Base-by-base conservation (phyloP, 805 yeast species). In the Teunomyces pallodes region DNA sequence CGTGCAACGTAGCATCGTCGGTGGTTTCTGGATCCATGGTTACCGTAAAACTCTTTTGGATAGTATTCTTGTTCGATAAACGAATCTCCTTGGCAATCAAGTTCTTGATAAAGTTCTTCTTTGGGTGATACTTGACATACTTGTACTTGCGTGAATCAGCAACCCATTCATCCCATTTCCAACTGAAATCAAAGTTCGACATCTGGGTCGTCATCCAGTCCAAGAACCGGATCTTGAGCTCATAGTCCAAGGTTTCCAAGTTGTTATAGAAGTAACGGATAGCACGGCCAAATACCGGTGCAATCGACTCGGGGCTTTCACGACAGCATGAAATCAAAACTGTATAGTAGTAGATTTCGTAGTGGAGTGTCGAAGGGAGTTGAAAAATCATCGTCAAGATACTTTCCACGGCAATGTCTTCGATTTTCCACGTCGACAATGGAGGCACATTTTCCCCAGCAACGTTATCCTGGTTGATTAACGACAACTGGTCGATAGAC, bases 151-250 rank as follows among this genome's bases (percentile, higher is more conserved):
- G 57, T 0, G 84, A 76, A 57, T 84, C 87, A 2, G 66, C 69
- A 26, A 77, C 81, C 99, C 99, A 94, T 65, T 91, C 98, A 53
- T 81, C 82, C 99, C 99, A 94, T 62, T 90, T 90, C 99, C 99
- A 94, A 32, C 91, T 88, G 69, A 89, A 94, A 48, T 87, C 90
- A 66, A 92, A 94, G 63, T 92, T 94, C 59, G 96, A 87, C 64
- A 94, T 80, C 67, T 94, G 99, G 47, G 88, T 84, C 1, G 96
- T 78, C 74, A 95, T 84, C 98, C 98, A 94, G 66, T 87, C 92
- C 58, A 89, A 73, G 55, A 81, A 87, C 50, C 91, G 75, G 50
- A 81, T 75, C 54, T 83, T 79, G 46, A 88, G 70, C 65, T 90
- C 97, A 57, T 82, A 83, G 62, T 92, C 97, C 46, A 90, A 70